phyloP scores from a whole-genome alignment of 2,329 filamentous ascomycete species.

The Colletotrichum sp. region DNA sequence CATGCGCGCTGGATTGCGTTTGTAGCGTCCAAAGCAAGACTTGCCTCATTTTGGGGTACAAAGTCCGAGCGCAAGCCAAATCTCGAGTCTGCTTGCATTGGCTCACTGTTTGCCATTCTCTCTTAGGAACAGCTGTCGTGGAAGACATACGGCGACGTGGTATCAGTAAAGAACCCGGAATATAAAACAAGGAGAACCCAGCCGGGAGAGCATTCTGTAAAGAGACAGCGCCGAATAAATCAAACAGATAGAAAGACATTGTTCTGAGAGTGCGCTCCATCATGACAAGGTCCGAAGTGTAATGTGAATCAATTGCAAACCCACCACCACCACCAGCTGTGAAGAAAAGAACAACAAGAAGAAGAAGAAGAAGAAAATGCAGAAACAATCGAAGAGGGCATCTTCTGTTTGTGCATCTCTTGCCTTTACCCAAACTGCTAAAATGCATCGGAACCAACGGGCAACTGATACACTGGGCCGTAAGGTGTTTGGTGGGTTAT shows the following conservation, averaged over 20 bases:
- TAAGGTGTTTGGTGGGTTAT: background rate
- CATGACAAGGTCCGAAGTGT: background rate
- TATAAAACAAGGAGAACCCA: background rate
- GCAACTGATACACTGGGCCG: background rate
- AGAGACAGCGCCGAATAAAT: background rate
- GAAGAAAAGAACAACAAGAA: background rate
- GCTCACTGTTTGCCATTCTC: background rate
- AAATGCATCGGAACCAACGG: background rate
- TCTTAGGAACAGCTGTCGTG: background rate
- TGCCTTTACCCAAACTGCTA: background rate
- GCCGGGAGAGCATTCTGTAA: background rate
- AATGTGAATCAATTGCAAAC: background rate
- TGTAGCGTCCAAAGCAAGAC: background rate
- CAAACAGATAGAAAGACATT: background rate
- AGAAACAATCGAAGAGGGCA: background rate
- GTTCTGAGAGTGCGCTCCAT: background rate
- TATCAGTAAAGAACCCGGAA: background rate
- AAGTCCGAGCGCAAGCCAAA: background rate
- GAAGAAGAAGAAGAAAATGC: too few species aligned
- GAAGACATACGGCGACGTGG: background rate
- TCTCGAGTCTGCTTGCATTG: background rate
- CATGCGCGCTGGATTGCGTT: background rate
- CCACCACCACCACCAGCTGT: background rate
- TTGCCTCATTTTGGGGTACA: background rate
- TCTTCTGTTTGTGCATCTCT: background rate